Evolutionary conservation across 2,329 filamentous ascomycete species (phyloP).

Genomic region (Arthrocladium fulminans): DNA sequence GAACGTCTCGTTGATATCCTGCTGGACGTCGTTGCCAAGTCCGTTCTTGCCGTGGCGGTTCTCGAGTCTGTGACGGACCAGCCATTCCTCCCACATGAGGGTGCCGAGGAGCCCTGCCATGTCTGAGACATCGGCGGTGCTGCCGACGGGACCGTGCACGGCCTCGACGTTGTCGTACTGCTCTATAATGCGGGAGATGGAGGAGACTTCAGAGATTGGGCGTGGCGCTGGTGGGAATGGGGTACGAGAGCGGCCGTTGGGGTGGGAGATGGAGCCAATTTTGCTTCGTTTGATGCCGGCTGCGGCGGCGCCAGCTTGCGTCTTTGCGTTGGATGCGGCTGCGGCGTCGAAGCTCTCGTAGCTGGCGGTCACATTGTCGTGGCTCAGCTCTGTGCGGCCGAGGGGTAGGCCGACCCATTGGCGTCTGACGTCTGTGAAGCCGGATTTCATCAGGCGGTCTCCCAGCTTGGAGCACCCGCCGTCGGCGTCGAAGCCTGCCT

Average conservation of each 20-base stretch:
- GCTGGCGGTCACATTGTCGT: conserved; percentile 15
- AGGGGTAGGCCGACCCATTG: conserved; percentile 86
- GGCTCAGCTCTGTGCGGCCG: conserved; percentile 36
- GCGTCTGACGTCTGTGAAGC: conserved; percentile 72
- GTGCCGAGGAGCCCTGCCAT: conserved; percentile 75
- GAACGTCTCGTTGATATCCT: conserved; percentile 42
- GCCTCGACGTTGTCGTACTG: conserved; percentile 48
- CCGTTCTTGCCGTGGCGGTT: conserved; percentile 57
- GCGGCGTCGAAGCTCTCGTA: conserved; percentile 30
- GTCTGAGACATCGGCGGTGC: conserved; percentile 61
- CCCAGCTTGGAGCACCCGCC: conserved; percentile 74
- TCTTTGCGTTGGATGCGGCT: conserved; percentile 31
- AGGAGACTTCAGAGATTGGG: conserved; percentile 21
- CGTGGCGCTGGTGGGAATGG: conserved; percentile 22
- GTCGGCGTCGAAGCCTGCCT: conserved; percentile 76
- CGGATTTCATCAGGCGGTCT: conserved; percentile 59
- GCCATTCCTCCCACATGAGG: conserved; percentile 95
- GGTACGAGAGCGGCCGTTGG: conserved; percentile 14
- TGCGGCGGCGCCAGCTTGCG: conserved; percentile 39
- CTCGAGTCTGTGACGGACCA: conserved; percentile 78
- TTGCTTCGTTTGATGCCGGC: conserved; percentile 25
- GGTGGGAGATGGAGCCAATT: conserved; percentile 1
- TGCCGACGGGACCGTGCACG: conserved; percentile 48
- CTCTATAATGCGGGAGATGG: conserved; percentile 21
- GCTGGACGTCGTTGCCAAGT: conserved; percentile 27